Evolutionary conservation across 768 basidiomycete species (phyloP).

Genomic region (Tricholomella constricta): DNA sequence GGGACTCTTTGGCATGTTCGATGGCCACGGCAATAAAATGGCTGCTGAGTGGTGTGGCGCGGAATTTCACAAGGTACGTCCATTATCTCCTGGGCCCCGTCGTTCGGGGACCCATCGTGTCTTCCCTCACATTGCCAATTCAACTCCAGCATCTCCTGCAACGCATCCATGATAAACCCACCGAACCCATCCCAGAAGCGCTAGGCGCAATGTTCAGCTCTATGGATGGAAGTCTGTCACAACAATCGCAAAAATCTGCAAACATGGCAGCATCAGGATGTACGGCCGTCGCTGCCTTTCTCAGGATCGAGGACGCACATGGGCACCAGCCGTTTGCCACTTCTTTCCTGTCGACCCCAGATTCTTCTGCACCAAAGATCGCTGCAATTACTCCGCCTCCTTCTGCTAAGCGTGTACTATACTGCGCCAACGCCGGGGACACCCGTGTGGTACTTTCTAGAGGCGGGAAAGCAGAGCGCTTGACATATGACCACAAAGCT

Average conservation of each 20-base stretch:
- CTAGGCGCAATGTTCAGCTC: background rate
- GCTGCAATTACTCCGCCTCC: conserved; percentile 2
- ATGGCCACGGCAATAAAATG: conserved; percentile 20
- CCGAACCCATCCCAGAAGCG: conserved; percentile 11
- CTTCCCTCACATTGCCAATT: conserved; percentile 1
- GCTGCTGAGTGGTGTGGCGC: conserved; percentile 18
- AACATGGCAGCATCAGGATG: conserved; percentile 19
- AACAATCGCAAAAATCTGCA: conserved; percentile 10
- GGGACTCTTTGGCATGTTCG: conserved; percentile 16
- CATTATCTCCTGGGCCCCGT: background rate
- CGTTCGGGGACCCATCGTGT: background rate
- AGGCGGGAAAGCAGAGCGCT: conserved; percentile 12
- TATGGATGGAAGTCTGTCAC: conserved; percentile 13
- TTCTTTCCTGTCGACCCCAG: background rate
- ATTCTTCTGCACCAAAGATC: background rate
- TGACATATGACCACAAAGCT: conserved; percentile 19
- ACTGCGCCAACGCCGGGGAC: conserved; percentile 17
- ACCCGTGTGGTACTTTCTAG: conserved; percentile 15
- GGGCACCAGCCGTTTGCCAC: conserved; percentile 11
- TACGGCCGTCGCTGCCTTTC: conserved; percentile 17
- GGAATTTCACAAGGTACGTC: conserved; percentile 18
- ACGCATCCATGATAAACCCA: conserved; percentile 10
- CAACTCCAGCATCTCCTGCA: conserved; percentile 14
- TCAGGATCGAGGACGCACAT: conserved; percentile 15
- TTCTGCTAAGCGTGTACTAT: conserved; percentile 13